Evolutionary conservation across 805 yeast species (phyloP), one percentile per base, ranked within the genome.

Genomic region (Lipomyces starkeyi): DNA sequence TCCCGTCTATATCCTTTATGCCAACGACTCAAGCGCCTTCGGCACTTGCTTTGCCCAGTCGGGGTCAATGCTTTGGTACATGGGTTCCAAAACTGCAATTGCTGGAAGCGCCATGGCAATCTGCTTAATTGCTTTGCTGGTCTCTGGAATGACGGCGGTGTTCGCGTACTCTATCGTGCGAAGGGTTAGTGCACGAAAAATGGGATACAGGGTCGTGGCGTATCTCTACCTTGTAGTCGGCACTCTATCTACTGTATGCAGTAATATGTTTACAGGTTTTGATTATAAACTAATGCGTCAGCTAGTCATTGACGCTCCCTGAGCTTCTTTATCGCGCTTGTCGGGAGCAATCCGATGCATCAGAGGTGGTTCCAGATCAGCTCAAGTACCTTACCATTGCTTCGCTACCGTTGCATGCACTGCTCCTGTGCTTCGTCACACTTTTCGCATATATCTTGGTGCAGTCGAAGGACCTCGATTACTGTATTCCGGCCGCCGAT

Each of bases 1-100:
- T 6, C 71, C 71, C 2, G 65, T 68, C n/a, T 68, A 64, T 40
- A n/a, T 68, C 17, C 53, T 68, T 7, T 68, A 68, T 58, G 61
- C 65, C 27, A 64, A 62, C 47, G 71, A 68, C 58, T 35, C 62
- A 40, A 64, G 62, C 53, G 62, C 61, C n/a, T 56, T 37, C 55
- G 60, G 57, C 9, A 22, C 65, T 11, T 68, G 71, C 59, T 68
- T 64, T 29, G 49, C 61, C 35, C 29, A 55, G n/a, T 27, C 62
- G 5, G 60, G 59, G 9, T 68, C 71, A 22, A 8, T 62, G 56
- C 17, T 62, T n/a, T 68, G 63, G 61, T 68, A 43, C 49, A 68
- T 68, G 71, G 71, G 66, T 22, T 47, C 61, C 17, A 49, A 54
- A 14, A 59, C 66, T 29, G 65, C 71, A 17, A 64, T 62, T 29